These are phyloP conservation scores for Aspergillus oerlinghausenensis DNA, from an alignment of 2,329 filamentous ascomycete species.

Conservation along the genomic window DNA sequence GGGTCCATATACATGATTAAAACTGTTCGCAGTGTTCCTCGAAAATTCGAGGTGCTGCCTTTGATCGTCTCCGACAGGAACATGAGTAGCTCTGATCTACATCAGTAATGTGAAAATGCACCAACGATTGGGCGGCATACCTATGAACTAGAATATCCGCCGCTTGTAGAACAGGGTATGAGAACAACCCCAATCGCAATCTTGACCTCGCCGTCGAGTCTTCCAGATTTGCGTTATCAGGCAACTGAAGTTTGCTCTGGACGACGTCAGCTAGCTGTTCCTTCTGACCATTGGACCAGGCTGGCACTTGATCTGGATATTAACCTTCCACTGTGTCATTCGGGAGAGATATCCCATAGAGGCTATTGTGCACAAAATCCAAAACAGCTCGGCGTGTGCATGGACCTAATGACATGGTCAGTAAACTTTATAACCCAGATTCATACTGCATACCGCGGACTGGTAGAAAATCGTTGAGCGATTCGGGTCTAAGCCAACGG, in stretches of 20 bases:
- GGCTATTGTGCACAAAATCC: constrained; percentile 88
- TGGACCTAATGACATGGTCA: constrained; percentile 51
- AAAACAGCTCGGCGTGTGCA: constrained; percentile 87
- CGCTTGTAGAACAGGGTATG: constrained; percentile 92
- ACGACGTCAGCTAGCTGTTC: constrained; percentile 6
- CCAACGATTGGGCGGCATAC: constrained; percentile 34
- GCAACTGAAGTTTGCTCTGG: constrained; percentile 68
- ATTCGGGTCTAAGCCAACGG: constrained; percentile 76
- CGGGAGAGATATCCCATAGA: constrained; percentile 89
- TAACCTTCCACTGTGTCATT: constrained; percentile 99
- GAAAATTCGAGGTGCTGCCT: constrained; percentile 91
- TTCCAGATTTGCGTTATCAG: constrained; percentile 57
- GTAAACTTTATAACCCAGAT: neutral
- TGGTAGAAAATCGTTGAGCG: constrained; percentile 78
- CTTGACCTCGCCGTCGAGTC: constrained; percentile 52
- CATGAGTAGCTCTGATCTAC: constrained; percentile 69
- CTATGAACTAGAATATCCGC: constrained; percentile 88
- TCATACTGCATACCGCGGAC: constrained; percentile 55
- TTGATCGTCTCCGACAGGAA: constrained; percentile 96
- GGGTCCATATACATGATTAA: constrained; percentile 69
- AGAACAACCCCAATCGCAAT: constrained; percentile 85
- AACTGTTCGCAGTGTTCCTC: constrained; percentile 76
- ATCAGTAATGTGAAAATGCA: constrained; percentile 11
- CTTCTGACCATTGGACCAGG: neutral
- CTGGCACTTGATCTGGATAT: constrained; percentile 4